Evolutionary conservation across 148 eudicot species (phyloP), one percentile per base, ranked within the genome.

Genomic region (Cornus controversa): DNA sequence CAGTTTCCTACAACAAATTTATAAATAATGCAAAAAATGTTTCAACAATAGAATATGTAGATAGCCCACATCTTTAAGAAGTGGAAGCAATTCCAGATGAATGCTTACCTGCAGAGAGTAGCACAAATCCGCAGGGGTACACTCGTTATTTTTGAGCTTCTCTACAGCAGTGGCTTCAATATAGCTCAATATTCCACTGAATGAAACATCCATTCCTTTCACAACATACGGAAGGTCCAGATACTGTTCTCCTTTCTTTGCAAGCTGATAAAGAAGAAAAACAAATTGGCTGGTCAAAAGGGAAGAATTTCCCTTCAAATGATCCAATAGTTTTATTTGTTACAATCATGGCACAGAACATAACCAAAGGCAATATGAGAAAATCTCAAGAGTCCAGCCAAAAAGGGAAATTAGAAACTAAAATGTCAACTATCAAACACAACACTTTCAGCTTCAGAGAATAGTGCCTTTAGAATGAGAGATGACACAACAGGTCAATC

Each of bases 201-300:
- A 94, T 8, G 98, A 94, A 67, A 94, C 98, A 77, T 94, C 98
- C 98, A 94, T 94, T 83, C 98, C 98, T 85, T 94, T 94, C 67
- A 94, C 98, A 80, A 85, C 97, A 72, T 94, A 94, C 31, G 98
- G 98, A 79, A 94, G 95, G 73, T 94, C 97, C 45, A 94, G 88
- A 78, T 91, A 94, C 65, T 91, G 90, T 23, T 92, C 92, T 70
- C 98, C 98, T 79, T 94, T 94, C 85, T 94, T 94, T 18, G 98
- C 97, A 84, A 94, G 98, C 98, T 94, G 89, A 47, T 31, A 23
- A 80, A 29, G 29, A 67, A 26, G 16, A 82, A 73, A 73, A 62
- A 40, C 63, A 71, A 42, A 75, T 5, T 25, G 23, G 40, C 29
- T 45, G 25, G 50, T 66, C 13, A 28, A 62, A 7, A 11, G 6